A percentile compares a stretch with the other conserved stretches of the same genome.
These are phyloP conservation scores for Candida broadrunensis DNA, from an alignment of 805 yeast genomes.

Conservation along the genomic window DNA sequence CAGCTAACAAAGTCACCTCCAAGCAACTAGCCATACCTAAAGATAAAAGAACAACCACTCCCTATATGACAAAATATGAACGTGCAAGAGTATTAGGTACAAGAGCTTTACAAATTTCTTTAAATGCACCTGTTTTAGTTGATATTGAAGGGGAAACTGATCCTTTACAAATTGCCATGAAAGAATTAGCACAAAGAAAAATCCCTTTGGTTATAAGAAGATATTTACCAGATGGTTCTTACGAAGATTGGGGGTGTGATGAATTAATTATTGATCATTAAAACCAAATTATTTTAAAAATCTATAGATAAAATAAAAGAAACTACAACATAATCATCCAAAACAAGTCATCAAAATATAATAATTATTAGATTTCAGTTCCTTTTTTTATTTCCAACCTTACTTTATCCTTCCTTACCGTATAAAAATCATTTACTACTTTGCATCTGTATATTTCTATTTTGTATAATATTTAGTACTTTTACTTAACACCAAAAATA, in stretches of 20 bases:
- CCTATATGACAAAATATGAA: conserved; percentile 98
- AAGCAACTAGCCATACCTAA: conserved; percentile 85
- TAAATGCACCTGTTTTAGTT: conserved; percentile 97
- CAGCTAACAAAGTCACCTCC: conserved; percentile 45
- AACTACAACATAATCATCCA: too few species aligned
- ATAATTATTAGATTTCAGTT: too few species aligned
- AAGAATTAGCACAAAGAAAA: conserved; percentile 90
- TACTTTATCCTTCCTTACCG: neutral
- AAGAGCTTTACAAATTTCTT: conserved; percentile 93
- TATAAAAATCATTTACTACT: too few species aligned
- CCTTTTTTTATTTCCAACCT: neutral
- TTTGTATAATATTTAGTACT: neutral
- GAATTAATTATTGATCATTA: conserved; percentile 87
- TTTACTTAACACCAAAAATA: neutral
- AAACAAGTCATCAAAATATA: too few species aligned
- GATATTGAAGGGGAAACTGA: conserved; percentile 99
- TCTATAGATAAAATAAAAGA: neutral
- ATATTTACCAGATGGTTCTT: conserved; percentile 94
- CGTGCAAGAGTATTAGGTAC: conserved; percentile 97
- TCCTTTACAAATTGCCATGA: conserved; percentile 96
- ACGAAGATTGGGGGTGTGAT: conserved; percentile 99
- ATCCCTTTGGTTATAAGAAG: conserved; percentile 95
- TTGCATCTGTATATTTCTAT: conserved; percentile 1
- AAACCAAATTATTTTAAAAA: neutral
- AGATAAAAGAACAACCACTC: conserved; percentile 90